phyloP scores from a whole-genome alignment of 1,284 basidiomycete species.

The Filobasidium uniguttulatum region DNA sequence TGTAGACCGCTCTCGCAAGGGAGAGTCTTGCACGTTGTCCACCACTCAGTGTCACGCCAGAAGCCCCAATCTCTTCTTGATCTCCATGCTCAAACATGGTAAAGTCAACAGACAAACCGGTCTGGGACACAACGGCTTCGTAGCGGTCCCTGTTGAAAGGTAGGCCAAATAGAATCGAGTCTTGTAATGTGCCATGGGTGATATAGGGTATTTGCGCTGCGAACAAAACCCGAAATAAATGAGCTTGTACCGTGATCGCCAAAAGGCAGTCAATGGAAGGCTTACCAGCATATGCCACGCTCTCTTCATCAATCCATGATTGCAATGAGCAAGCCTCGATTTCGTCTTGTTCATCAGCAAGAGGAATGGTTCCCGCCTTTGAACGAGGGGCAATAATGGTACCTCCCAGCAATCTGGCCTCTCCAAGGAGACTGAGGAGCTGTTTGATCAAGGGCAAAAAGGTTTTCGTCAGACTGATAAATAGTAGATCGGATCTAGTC shows the following conservation, averaged over 20 bases:
- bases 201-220: slow-evolving; percentile 35
- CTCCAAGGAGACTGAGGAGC: not conserved
- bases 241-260: too few species aligned
- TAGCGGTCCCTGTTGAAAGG: slow-evolving; percentile 33
- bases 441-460: not conserved
- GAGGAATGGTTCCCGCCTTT: not conserved
- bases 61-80: slow-evolving; percentile 67
- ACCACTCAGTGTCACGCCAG: slow-evolving; percentile 51
- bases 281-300: slow-evolving; percentile 1
- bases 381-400: not conserved
- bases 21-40: slow-evolving; percentile 58
- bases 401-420: not conserved
- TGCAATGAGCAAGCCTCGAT: not conserved
- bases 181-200: slow-evolving; percentile 32
- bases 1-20: slow-evolving; percentile 66
- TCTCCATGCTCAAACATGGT: slow-evolving; percentile 31
- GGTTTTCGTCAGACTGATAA: not conserved
- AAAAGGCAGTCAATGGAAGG: too few species aligned
- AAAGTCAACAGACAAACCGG: slow-evolving; percentile 30
- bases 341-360: not conserved
- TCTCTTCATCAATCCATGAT: not conserved
- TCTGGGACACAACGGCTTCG: slow-evolving; percentile 25
- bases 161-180: slow-evolving; percentile 37
- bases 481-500: not conserved
- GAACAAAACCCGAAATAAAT: too few species aligned